Percentiles rank a stretch among this genome's conserved stretches.
Conservation (phyloP, 805 yeast genomes). For the Millerozyma miso region DNA sequence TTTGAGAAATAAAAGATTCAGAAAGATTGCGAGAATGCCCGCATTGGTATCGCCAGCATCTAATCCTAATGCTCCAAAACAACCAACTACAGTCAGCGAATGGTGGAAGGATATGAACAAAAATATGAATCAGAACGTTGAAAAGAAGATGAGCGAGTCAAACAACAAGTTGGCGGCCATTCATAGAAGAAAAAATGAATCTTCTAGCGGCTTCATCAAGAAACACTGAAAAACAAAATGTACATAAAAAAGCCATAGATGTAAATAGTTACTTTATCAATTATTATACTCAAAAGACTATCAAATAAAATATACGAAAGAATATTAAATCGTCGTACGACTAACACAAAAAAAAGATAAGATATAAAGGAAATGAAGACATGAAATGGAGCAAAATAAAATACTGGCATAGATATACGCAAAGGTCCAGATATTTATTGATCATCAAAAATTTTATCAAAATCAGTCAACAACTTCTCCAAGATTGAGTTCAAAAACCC, state of each 20-base stretch:
- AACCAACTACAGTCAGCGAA: slow-evolving; percentile 31
- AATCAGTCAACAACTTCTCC: slow-evolving; percentile 46
- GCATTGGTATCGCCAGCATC: slow-evolving; percentile 54
- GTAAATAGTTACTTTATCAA: slow-evolving; percentile 8
- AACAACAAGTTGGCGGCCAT: slow-evolving; percentile 35
- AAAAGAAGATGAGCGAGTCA: slow-evolving; percentile 30
- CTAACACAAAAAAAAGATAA: background rate
- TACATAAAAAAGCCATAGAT: background rate
- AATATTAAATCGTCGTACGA: too few species aligned
- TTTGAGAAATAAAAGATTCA: slow-evolving; percentile 55
- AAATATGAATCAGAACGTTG: slow-evolving; percentile 28
- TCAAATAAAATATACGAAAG: too few species aligned
- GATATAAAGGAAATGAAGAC: background rate
- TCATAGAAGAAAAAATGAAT: slow-evolving; percentile 28
- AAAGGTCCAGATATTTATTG: background rate
- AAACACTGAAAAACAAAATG: slow-evolving; percentile 28
- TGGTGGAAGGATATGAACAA: slow-evolving; percentile 33
- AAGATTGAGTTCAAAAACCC: slow-evolving; percentile 53
- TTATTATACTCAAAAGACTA: too few species aligned
- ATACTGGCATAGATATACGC: background rate
- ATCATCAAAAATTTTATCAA: slow-evolving; percentile 33
- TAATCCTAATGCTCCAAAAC: slow-evolving; percentile 21
- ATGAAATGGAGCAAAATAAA: background rate
- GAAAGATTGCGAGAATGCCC: slow-evolving; percentile 56
- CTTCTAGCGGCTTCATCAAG: slow-evolving; percentile 33